Evolutionary conservation across 2,329 filamentous ascomycete genomes (phyloP).

Genomic region (Fusarium proliferatum): DNA sequence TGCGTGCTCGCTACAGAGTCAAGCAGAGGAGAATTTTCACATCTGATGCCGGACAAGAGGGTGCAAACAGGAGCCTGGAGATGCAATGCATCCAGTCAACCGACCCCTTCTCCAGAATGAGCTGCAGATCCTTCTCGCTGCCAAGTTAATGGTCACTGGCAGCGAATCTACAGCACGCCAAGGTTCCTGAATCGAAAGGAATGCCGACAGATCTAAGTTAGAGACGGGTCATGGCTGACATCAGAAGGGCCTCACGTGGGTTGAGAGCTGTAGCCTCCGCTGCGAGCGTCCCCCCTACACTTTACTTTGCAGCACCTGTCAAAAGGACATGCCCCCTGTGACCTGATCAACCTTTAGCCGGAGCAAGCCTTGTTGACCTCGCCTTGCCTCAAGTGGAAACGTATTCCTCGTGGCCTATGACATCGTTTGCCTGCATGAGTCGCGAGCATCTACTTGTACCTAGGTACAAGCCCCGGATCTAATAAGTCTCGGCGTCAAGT

Average conservation of each 20-base stretch:
- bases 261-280: slow-evolving; percentile 5
- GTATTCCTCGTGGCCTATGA: slow-evolving; percentile 32
- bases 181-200: slow-evolving; percentile 32
- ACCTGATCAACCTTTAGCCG: slow-evolving; percentile 32
- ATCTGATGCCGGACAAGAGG: slow-evolving; percentile 3
- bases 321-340: slow-evolving; percentile 27
- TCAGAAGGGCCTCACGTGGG: slow-evolving; percentile 30
- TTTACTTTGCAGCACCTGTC: neutral
- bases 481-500: neutral
- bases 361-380: slow-evolving; percentile 23
- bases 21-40: neutral
- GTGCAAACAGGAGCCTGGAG: neutral
- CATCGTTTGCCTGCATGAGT: slow-evolving; percentile 33
- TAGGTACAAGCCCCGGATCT: slow-evolving; percentile 1
- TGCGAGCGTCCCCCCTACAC: neutral
- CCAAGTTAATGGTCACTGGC: slow-evolving; percentile 24
- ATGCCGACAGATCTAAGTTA: slow-evolving; percentile 32
- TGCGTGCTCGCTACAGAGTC: slow-evolving; percentile 7
- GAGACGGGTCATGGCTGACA: slow-evolving; percentile 29
- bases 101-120: neutral
- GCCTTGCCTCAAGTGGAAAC: slow-evolving; percentile 10
- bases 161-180: slow-evolving; percentile 4
- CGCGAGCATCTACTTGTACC: neutral
- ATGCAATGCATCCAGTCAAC: slow-evolving; percentile 1
- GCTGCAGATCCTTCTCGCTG: slow-evolving; percentile 10